Evolutionary conservation across 768 basidiomycete species (phyloP).

Genomic region (Lactarius hengduanensis): DNA sequence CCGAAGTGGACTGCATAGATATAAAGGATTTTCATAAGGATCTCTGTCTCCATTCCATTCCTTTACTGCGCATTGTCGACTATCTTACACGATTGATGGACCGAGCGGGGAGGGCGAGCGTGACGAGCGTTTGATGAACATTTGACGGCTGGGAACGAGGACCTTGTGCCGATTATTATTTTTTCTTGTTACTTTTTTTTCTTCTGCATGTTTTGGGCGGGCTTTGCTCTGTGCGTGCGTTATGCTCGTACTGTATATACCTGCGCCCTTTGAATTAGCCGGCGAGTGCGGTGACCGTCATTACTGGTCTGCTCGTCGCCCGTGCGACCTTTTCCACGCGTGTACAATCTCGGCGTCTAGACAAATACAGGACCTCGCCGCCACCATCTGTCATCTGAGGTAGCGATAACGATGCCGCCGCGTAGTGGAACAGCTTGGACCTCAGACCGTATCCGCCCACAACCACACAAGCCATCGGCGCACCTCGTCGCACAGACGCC

Average conservation of each 20-base stretch:
- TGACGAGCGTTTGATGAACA: background rate
- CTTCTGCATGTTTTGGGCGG: background rate
- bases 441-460: slow-evolving; percentile 19
- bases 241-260: slow-evolving; percentile 7
- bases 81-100: slow-evolving; percentile 6
- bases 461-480: background rate
- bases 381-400: background rate
- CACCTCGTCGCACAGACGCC: background rate
- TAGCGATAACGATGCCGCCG: slow-evolving; percentile 15
- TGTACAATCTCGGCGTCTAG: background rate
- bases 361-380: background rate
- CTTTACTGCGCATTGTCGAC: slow-evolving; percentile 1
- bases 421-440: slow-evolving; percentile 19
- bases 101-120: background rate
- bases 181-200: background rate
- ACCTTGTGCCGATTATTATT: background rate
- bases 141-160: background rate
- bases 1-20: slow-evolving; percentile 8
- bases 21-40: slow-evolving; percentile 4
- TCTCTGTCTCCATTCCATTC: background rate
- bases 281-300: background rate
- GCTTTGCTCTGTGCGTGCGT: slow-evolving; percentile 2
- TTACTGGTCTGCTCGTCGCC: background rate
- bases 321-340: no score
- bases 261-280: background rate